Evolutionary conservation across 1,284 basidiomycete genomes (phyloP), one percentile per base, ranked within the genome.

Genomic region (Takashimella koratensis): DNA sequence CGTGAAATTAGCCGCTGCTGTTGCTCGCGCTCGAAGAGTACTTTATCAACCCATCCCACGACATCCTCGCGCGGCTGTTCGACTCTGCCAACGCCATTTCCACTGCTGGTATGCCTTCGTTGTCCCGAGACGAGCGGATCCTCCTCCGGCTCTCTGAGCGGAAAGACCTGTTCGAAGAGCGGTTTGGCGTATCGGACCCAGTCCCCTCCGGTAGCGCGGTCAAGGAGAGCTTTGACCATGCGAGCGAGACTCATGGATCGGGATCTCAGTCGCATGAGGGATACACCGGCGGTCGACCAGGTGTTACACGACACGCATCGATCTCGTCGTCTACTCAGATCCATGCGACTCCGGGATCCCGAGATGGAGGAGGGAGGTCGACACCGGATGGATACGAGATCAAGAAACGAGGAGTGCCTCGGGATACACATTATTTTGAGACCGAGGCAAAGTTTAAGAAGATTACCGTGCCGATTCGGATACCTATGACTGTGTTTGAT

Each of bases 21-120:
- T 79, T 97, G 0, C 86, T 98, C 66, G 95, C 95, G 1, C 81
- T 99, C 27, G 93, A 98, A 71, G 91, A 97, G 75, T 98, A 98
- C 78, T 93, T 96, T 74, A 79, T 82, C 39, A 82, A 86, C 55
- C 91, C 93, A 0, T 90, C 90, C 0, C 85, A 91, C 68, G 88
- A 91, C 62, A 89, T 89, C 65, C 83, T 98, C 12, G 84, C 86
- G 3, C 84, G 88, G 3, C 81, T 98, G 3, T 98, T 92, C 72
- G 90, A 96, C 63, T 85, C 93, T 3, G 85, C 97, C 62, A 98
- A 98, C 70, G 83, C 86, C 5, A 89, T 98, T 81, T 86, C 96
- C 65, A 80, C 91, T n/a, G 83, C 84, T 12, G 81, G 80, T 4
- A 86, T 90, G 47, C 95, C 95, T 2, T 72, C 77, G 4, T 79